Base-by-base conservation (phyloP, 306 rosid genomes). In the Fragaria nilgerrensis region DNA sequence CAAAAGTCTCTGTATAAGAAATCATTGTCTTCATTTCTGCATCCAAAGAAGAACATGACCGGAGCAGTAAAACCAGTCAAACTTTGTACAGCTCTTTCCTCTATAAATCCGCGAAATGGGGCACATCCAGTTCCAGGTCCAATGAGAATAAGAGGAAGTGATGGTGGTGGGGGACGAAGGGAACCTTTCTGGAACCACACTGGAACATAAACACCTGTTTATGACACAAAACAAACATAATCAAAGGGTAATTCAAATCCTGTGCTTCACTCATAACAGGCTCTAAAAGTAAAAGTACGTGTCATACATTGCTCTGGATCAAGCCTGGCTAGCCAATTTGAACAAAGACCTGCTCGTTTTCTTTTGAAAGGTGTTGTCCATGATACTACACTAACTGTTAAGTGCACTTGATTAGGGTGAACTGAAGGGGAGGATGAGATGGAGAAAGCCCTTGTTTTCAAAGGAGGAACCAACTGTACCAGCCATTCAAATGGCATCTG, bases 51-150 rank as follows among this genome's bases (percentile, higher is more conserved):
- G 82, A 94, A 90, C 48, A 90, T 63, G 20, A 92, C 77, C 13
- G 98, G 96, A 76, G 96, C 97, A 70, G 90, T 87, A 58, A 84
- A 56, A 72, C 5, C 47, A 2, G 85, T 82, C 80, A 76, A 72
- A 61, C 87, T 89, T 82, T 89, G 92, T 58, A 84, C n/a, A 43
- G 86, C 90, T 74, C 98, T 89, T 82, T 95, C 98, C 85, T 92
- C 96, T 25, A 95, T 81, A 45, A 92, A 89, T 50, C 98, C 98
- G 5, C 74, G 89, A 59, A 95, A 92, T 25, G 98, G 98, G 0
- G 97, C 98, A 68, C 97, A 95, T 20, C 98, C 98, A 0, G 98
- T 92, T 73, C 98, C 97, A 0, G 98, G 98, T 67, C 98, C 98
- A 36, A 95, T 62, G 15, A 95, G 97, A 82, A 92, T 82, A 73